A percentile compares a stretch with the other conserved stretches of the same genome.
These are phyloP conservation scores for Coniella lustricola DNA, from an alignment of 2,329 filamentous ascomycete genomes.

Conservation along the genomic window DNA sequence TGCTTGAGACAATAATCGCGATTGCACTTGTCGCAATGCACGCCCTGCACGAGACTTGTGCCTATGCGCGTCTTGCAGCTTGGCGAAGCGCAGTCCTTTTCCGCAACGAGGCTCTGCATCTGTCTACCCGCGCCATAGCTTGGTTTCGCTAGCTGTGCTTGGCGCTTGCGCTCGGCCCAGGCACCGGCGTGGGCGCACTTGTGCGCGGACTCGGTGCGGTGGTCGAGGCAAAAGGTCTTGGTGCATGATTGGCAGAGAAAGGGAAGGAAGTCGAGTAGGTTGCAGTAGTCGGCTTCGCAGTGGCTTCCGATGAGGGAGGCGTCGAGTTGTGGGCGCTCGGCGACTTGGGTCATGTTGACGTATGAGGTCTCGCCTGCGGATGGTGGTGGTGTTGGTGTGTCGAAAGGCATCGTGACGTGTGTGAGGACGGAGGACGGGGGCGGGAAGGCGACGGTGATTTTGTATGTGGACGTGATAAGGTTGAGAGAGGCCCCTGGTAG, in stretches of 20 bases:
- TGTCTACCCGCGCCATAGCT: constrained; percentile 48
- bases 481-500: neutral
- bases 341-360: constrained; percentile 61
- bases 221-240: constrained; percentile 84
- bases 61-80: constrained; percentile 65
- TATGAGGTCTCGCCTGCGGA: constrained; percentile 45
- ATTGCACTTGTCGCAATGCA: constrained; percentile 66
- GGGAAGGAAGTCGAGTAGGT: constrained; percentile 91
- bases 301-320: constrained; percentile 81
- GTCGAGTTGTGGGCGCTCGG: constrained; percentile 41
- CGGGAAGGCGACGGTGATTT: neutral
- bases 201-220: constrained; percentile 80
- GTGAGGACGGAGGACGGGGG: constrained; percentile 11
- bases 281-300: constrained; percentile 87
- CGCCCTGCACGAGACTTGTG: constrained; percentile 58
- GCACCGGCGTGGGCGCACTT: constrained; percentile 54
- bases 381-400: too few species aligned
- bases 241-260: constrained; percentile 88
- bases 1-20: constrained; percentile 73
- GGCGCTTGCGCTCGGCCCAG: constrained; percentile 52
- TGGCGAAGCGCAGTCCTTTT: constrained; percentile 62
- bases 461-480: neutral
- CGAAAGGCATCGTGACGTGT: constrained; percentile 47
- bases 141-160: constrained; percentile 45
- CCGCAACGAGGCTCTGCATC: constrained; percentile 46